Evolutionary conservation across 495 filamentous ascomycete genomes (phyloP), one percentile per base, ranked within the genome.

Genomic region (Aspergillus indologenus): DNA sequence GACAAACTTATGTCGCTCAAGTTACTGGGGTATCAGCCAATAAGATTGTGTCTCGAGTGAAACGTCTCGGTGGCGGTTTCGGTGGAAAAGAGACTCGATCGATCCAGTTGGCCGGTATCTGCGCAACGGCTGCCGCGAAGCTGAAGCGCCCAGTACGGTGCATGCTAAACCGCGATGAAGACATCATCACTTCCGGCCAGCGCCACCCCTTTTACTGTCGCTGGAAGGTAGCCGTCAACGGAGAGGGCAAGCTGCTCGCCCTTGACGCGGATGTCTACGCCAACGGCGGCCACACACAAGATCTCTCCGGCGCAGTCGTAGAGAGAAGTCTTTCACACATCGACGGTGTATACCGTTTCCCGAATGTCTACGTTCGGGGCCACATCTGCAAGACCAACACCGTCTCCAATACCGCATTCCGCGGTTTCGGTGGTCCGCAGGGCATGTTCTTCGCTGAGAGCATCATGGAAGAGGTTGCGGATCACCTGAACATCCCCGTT

Each of bases 131-230:
- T 29, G 94, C 94, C 2, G 84, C 90, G 57, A 98, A 96, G 73
- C 81, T 81, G 1, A 84, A 82, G 49, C 80, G 90, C 20, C 90
- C 93, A 6, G 90, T 98, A 15, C 82, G 94, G 19, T 96, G 90
- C 66, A 98, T 98, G 94, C 83, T 98, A 23, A 96, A 96, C 58
- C 88, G 94, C 43, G 94, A 98, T 65, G 94, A 98, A 66, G 94
- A 98, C 72, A 98, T 98, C 77, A 65, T 90, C 31, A 90, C 89
- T 6, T 91, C 91, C 24, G 94, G 94, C 20, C 92, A 96, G 69
- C 86, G 94, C 15, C 94, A 98, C 72, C 94, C 94, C 7, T 97
- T 98, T 79, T 74, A 93, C 21, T 90, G 87, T 31, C 74, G 79
- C 22, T 98, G 94, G 93, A 98, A 96, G 71, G 89, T 97, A 42